phyloP scores from a whole-genome alignment of 495 filamentous ascomycete species.

The Penicillium roqueforti region DNA sequence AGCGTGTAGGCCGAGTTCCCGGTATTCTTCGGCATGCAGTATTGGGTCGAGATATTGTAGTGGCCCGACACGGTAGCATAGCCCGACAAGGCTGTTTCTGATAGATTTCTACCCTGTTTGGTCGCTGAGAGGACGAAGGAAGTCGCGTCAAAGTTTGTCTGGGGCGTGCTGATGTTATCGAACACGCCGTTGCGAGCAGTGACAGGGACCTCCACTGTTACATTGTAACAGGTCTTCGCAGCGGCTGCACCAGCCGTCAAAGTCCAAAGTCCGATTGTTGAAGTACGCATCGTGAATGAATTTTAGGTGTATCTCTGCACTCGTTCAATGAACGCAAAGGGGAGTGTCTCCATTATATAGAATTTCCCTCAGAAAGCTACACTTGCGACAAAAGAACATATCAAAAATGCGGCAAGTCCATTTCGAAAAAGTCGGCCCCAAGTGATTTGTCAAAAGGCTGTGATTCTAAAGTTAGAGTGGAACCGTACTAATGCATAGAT shows the following conservation, averaged over 20 bases:
- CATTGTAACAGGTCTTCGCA: slow-evolving; percentile 37
- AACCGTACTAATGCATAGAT: slow-evolving; percentile 3
- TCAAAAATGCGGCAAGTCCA: not conserved
- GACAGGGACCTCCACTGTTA: slow-evolving; percentile 33
- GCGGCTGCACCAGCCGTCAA: slow-evolving; percentile 1
- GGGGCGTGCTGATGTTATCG: slow-evolving; percentile 23
- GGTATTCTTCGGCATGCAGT: slow-evolving; percentile 28
- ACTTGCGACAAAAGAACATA: not conserved
- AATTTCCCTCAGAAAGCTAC: not conserved
- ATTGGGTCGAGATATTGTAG: slow-evolving; percentile 33
- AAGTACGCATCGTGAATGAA: slow-evolving; percentile 5
- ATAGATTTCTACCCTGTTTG: slow-evolving; percentile 34
- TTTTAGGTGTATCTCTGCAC: not conserved
- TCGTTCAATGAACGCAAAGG: not conserved
- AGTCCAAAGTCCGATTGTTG: slow-evolving; percentile 7
- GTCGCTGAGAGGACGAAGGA: slow-evolving; percentile 32
- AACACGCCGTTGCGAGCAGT: slow-evolving; percentile 37
- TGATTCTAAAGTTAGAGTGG: not conserved
- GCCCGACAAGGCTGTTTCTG: slow-evolving; percentile 25
- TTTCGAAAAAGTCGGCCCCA: not conserved
- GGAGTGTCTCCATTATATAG: slow-evolving; percentile 1
- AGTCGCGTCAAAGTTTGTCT: slow-evolving; percentile 37
- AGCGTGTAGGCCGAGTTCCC: slow-evolving; percentile 16
- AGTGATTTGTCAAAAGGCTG: slow-evolving; percentile 5
- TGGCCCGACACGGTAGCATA: slow-evolving; percentile 27